Percentiles rank a stretch among this genome's conserved stretches.
Evolutionary conservation across 2,329 filamentous ascomycete genomes (phyloP).

Genomic region (Sclerotinia nivalis): DNA sequence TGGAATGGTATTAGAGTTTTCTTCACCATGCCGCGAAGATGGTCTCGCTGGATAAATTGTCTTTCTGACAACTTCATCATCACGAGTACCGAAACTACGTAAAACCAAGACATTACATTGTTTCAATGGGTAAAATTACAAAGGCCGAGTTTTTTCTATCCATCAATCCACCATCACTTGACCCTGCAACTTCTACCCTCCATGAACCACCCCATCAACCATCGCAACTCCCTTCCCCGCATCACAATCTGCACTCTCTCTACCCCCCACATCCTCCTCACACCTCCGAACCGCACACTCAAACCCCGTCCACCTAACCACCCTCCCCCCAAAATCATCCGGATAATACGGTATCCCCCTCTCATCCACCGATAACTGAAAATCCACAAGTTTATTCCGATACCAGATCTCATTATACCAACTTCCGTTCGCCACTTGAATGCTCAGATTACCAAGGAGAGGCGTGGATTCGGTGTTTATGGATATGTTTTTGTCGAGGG

Average conservation of each 20-base stretch:
- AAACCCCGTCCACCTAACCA: background rate
- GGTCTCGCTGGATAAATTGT: too few relatives aligned
- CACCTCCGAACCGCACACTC: background rate
- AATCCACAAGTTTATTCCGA: background rate
- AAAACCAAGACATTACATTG: background rate
- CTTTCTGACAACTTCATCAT: too few relatives aligned
- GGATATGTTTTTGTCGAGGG: background rate
- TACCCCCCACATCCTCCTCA: too few relatives aligned
- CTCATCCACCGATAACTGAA: background rate
- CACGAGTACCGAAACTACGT: too few relatives aligned
- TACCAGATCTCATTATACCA: background rate
- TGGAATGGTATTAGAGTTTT: too few relatives aligned
- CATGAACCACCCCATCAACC: background rate
- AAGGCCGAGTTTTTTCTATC: too few relatives aligned
- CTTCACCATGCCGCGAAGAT: too few relatives aligned
- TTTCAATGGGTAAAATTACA: too few relatives aligned
- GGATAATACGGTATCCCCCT: background rate
- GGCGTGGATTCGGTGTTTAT: background rate
- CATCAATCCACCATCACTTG: background rate
- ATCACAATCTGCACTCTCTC: background rate
- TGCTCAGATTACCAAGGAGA: background rate
- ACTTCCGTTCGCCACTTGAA: background rate
- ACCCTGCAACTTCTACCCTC: too few relatives aligned
- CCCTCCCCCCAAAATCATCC: background rate
- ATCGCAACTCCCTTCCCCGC: background rate